Percentiles rank a stretch among this genome's conserved stretches.
Conservation (phyloP, 2,329 filamentous ascomycete genomes). For the Lasiodiplodia gonubiensis region DNA sequence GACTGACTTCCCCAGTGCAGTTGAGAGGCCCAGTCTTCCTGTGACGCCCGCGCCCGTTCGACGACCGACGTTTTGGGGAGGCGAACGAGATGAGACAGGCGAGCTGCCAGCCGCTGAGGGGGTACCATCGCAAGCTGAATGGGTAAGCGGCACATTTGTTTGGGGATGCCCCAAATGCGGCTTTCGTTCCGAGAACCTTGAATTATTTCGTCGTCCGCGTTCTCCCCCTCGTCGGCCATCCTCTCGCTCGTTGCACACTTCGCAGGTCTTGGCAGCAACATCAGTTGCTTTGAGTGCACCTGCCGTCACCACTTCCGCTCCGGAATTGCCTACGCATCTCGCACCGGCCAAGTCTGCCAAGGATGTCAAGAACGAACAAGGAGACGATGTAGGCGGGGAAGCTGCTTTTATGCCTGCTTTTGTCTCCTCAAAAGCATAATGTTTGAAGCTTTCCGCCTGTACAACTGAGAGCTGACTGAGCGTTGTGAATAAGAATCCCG, state of each 20-base stretch:
- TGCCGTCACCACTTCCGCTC: not conserved
- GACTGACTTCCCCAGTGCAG: slow-evolving; percentile 84
- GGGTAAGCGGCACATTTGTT: slow-evolving; percentile 71
- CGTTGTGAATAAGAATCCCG: slow-evolving; percentile 49
- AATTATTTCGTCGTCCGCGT: slow-evolving; percentile 19
- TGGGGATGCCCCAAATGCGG: slow-evolving; percentile 77
- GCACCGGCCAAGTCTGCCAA: slow-evolving; percentile 14
- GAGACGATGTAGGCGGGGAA: not conserved
- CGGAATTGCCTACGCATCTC: slow-evolving; percentile 21
- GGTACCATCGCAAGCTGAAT: slow-evolving; percentile 85
- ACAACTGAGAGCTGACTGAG: slow-evolving; percentile 38
- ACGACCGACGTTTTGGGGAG: slow-evolving; percentile 71
- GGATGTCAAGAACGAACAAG: not conserved
- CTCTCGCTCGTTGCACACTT: slow-evolving; percentile 10
- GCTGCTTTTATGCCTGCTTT: slow-evolving; percentile 4
- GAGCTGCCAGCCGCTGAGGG: slow-evolving; percentile 77
- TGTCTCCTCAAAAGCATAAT: slow-evolving; percentile 17
- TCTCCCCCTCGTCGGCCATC: slow-evolving; percentile 7
- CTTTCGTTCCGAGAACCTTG: slow-evolving; percentile 37
- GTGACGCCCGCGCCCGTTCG: slow-evolving; percentile 86
- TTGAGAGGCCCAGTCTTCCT: slow-evolving; percentile 84
- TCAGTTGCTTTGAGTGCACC: slow-evolving; percentile 11
- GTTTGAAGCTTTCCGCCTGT: slow-evolving; percentile 4
- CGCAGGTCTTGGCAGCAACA: slow-evolving; percentile 12
- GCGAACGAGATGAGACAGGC: slow-evolving; percentile 60